Evolutionary conservation across 1,284 basidiomycete genomes (phyloP).

Genomic region (Trametes versicolor): DNA sequence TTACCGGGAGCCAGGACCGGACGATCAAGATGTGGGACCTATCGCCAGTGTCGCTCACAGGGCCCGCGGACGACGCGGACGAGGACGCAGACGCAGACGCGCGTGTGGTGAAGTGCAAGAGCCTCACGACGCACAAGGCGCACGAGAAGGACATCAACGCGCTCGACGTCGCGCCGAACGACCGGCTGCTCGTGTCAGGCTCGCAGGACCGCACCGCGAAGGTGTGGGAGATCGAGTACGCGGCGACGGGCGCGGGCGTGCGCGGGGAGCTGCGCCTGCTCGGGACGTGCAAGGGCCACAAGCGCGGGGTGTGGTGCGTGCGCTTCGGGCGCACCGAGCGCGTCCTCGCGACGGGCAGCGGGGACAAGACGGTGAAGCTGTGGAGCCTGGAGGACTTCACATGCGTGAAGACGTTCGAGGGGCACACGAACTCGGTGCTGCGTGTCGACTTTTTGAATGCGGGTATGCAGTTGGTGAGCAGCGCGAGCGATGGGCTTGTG

Average conservation of each 20-base stretch:
- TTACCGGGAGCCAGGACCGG: constrained; percentile 96
- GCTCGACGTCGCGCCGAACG: constrained; percentile 93
- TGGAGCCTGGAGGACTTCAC: constrained; percentile 95
- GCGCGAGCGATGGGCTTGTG: constrained; percentile 93
- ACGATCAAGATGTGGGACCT: constrained; percentile 99
- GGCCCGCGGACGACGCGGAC: constrained; percentile 34
- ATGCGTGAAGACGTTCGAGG: constrained; percentile 95
- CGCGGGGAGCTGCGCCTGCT: constrained; percentile 80
- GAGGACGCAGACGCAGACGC: constrained; percentile 29
- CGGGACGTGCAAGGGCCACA: constrained; percentile 95
- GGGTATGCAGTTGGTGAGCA: constrained; percentile 89
- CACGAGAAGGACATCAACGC: constrained; percentile 99
- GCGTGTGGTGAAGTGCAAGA: constrained; percentile 64
- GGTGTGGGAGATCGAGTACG: constrained; percentile 83
- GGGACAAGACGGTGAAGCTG: constrained; percentile 93
- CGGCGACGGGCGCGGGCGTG: constrained; percentile 52
- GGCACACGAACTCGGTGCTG: constrained; percentile 97
- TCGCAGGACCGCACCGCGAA: constrained; percentile 98
- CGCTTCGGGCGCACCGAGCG: constrained; percentile 88
- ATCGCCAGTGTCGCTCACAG: constrained; percentile 53
- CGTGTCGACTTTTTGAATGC: constrained; percentile 88
- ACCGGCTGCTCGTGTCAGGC: constrained; percentile 89
- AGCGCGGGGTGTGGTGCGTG: constrained; percentile 96
- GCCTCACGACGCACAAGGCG: constrained; percentile 89
- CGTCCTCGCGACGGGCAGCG: constrained; percentile 92